Conservation (phyloP, 2,329 filamentous ascomycete species). For the Diaporthe sp. region DNA sequence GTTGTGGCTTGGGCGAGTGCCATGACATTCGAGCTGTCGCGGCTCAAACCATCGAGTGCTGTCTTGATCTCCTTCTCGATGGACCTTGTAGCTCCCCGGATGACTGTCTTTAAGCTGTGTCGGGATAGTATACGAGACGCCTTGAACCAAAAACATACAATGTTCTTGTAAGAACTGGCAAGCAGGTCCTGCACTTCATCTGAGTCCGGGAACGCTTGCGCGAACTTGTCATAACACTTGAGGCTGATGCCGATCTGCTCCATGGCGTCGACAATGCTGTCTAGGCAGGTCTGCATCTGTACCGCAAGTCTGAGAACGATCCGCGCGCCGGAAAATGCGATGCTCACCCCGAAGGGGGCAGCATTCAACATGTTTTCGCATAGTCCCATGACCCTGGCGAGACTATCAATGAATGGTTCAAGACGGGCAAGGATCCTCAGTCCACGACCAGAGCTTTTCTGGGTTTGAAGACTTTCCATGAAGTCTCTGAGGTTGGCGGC, state of each 20-base stretch:
- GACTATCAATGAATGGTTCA: neutral
- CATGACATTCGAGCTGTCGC: neutral
- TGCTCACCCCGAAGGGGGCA: neutral
- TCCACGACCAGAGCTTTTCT: neutral
- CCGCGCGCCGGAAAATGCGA: neutral
- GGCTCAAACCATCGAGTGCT: neutral
- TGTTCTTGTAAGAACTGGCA: constrained; percentile 8
- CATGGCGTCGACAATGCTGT: constrained; percentile 18
- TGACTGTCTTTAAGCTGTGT: neutral
- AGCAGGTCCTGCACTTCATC: neutral
- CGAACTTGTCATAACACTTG: neutral
- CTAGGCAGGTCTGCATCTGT: neutral
- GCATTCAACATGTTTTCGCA: neutral
- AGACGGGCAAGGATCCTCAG: neutral
- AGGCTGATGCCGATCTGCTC: neutral
- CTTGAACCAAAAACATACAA: constrained; percentile 1
- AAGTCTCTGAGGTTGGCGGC: neutral
- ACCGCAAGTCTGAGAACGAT: neutral
- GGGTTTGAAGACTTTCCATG: neutral
- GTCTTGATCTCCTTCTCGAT: constrained; percentile 21
- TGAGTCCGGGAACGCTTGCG: neutral
- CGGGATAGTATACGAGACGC: neutral
- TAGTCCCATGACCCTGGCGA: neutral
- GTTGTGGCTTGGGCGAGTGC: constrained; percentile 7
- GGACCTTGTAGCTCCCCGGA: neutral